Evolutionary conservation across 257 asterid genomes (phyloP), one percentile per base, ranked within the genome.

Genomic region (Thymus mandschuricus): DNA sequence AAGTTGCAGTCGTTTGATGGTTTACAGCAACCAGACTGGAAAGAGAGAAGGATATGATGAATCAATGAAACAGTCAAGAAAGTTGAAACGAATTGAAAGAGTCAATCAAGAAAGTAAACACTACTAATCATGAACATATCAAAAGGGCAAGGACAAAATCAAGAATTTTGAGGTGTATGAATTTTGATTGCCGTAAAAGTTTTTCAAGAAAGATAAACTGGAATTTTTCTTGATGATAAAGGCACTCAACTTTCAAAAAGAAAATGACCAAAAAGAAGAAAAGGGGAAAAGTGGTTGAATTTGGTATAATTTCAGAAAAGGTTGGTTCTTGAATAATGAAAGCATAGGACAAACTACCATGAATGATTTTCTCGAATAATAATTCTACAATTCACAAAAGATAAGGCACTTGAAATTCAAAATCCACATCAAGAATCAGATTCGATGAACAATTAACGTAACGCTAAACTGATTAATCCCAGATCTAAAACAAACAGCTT

Each of bases 21-120:
- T 81, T 94, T 94, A 69, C 97, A 94, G 88, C 99, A 94, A 60
- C 99, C 99, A 45, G 99, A 94, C 99, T 94, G 85, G 10, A 10
- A 58, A 29, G 30, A 61, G 10, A 61, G 10, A 8, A 27, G 35
- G 50, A 30, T 4, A 5, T 6, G n/a, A 50, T 15, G 8, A 35
- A 13, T 58, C 55, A 61, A 29, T 56, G 3, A 56, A 56, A 8
- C 38, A 56, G 15, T 40, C 38, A 51, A 56, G 13, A 28, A 28
- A 6, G 60, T 28, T 29, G 4, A 28, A 21, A 12, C 9, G 38
- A 30, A 30, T 30, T 3, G 2, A 30, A 4, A 57, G 8, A 57
- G 4, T 8, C 13, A 29, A 29, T 56, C 62, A 30, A 56, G 35
- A 10, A 10, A 8, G 21, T 28, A 12, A 54, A 13, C 27, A 15